A percentile compares a stretch with the other conserved stretches of the same genome.
Evolutionary conservation across 2,329 filamentous ascomycete genomes (phyloP).

Genomic region (Cladosporium sp.): DNA sequence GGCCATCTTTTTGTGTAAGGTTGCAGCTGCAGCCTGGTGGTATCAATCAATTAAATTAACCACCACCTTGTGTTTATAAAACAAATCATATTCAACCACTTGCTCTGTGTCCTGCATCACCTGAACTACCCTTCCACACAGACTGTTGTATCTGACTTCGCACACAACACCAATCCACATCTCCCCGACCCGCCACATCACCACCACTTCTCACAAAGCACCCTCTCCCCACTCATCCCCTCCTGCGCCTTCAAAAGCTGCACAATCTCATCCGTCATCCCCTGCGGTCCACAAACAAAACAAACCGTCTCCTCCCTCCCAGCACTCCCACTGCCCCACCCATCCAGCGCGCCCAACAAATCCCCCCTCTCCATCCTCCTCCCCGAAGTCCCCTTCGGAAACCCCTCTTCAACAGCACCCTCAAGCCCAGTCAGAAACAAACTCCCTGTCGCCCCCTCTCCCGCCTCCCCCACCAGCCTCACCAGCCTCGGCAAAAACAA

Average conservation of each 20-base stretch:
- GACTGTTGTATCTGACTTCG: too few relatives aligned
- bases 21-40: too few relatives aligned
- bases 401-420: conserved; percentile 16
- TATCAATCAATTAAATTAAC: too few relatives aligned
- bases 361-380: conserved; percentile 31
- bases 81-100: too few relatives aligned
- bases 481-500: conserved; percentile 47
- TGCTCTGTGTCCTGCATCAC: too few relatives aligned
- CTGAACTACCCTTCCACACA: too few relatives aligned
- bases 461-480: conserved; percentile 23
- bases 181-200: conserved; percentile 22
- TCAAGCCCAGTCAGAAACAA: conserved; percentile 31
- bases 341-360: conserved; percentile 37
- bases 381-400: conserved; percentile 28
- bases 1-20: too few relatives aligned
- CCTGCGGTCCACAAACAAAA: conserved; percentile 47
- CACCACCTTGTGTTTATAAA: too few relatives aligned
- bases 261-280: conserved; percentile 47
- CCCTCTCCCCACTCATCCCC: conserved; percentile 36
- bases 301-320: conserved; percentile 36
- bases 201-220: conserved; percentile 52
- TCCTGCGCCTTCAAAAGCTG: conserved; percentile 35
- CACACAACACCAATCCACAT: too few relatives aligned
- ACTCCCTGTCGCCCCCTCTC: conserved; percentile 22
- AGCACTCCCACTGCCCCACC: conserved; percentile 25